Base-by-base conservation (phyloP, 306 rosid species). In the Hippophae tibetana region DNA sequence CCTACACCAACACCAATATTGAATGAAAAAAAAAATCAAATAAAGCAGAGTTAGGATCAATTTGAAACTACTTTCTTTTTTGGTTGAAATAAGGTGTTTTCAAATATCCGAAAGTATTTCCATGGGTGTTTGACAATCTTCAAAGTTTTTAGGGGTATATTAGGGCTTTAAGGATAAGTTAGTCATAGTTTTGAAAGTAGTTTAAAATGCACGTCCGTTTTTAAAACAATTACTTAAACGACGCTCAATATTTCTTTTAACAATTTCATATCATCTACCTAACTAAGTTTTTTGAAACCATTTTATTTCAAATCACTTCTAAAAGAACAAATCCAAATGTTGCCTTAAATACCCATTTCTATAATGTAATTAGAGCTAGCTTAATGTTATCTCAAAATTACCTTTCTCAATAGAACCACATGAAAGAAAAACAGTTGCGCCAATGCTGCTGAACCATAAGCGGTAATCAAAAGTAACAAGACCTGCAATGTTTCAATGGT, bases 361-460 rank as follows among this genome's bases (percentile, higher is more conserved):
- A 25, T 11, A 38, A 11, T 9, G 25, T 10, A 6, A 7, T 8
- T 42, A n/a, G 40, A 63, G 43, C 13, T 42, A 13, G 12, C 0
- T 48, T 25, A 49, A 42, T 42, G 58, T 44, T 55, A 49, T 23
- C 62, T 63, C 58, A 53, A 59, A 57, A 61, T 60, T 51, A 90
- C 99, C 99, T 88, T 92, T 66, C 85, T 65, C 60, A 92, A 85
- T 72, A 92, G 88, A 74, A 92, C 79, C 82, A 88, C 61, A 63
- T 92, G 99, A 78, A 92, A 92, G 77, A 88, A 92, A 74, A 92
- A 92, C 65, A 92, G 90, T 55, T 92, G 96, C 60, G 95, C 99
- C 47, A 92, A 63, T 71, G 99, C 96, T 26, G 95, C 96, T 75
- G 96, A 69, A 38, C 89, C 83, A 76, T 92, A 92, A 57, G 87